phyloP scores from a whole-genome alignment of 495 filamentous ascomycete genomes.

The Mytilinidion resinicola region DNA sequence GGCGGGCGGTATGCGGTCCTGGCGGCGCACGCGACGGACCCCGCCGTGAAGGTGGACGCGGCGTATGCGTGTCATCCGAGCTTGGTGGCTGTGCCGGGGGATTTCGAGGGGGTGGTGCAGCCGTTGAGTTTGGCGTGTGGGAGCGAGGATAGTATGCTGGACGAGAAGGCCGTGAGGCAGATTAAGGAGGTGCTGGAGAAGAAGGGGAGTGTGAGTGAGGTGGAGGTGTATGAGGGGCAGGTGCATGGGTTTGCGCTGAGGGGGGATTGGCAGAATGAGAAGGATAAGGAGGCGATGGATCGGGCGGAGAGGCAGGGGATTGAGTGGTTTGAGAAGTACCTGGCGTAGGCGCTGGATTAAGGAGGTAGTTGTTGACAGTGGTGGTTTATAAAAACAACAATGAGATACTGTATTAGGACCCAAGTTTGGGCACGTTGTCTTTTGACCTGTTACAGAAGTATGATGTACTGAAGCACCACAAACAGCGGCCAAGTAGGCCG shows the following conservation, averaged over 20 bases:
- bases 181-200: slow-evolving; percentile 33
- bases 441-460: too few relatives aligned
- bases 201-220: slow-evolving; percentile 21
- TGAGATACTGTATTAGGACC: too few relatives aligned
- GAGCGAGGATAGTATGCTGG: slow-evolving; percentile 28
- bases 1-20: slow-evolving; percentile 32
- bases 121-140: slow-evolving; percentile 30
- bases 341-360: not conserved
- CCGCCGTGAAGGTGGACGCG: slow-evolving; percentile 25
- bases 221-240: slow-evolving; percentile 39
- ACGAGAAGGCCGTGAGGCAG: slow-evolving; percentile 25
- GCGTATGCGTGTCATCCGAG: slow-evolving; percentile 31
- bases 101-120: slow-evolving; percentile 28
- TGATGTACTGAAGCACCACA: too few relatives aligned
- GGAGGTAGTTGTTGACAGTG: not conserved
- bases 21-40: slow-evolving; percentile 11
- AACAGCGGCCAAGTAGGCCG: too few relatives aligned
- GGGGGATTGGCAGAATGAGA: slow-evolving; percentile 41
- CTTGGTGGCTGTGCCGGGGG: slow-evolving; percentile 27
- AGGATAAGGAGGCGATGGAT: slow-evolving; percentile 44
- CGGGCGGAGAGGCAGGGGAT: slow-evolving; percentile 40
- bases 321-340: slow-evolving; percentile 34
- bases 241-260: slow-evolving; percentile 42
- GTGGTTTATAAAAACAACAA: too few relatives aligned
- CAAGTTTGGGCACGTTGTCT: too few relatives aligned